Percentiles rank a stretch among this genome's conserved stretches.
Conservation (phyloP, 371 early-diverging fungal genomes). For the Coemansia sp. region DNA sequence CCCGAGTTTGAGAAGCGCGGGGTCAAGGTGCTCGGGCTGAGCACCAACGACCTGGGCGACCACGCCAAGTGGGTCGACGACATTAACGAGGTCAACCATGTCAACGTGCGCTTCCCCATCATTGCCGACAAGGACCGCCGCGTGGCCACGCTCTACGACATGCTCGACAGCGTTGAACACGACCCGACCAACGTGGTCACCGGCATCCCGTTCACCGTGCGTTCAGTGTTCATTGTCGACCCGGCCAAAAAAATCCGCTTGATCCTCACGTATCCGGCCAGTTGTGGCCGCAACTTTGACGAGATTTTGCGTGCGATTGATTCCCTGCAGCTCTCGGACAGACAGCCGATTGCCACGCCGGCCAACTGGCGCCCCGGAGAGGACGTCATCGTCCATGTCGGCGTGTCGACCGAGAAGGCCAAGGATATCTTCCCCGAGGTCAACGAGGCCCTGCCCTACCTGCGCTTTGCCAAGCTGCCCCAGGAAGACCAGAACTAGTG, state of each 20-base stretch:
- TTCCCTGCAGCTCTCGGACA: constrained; percentile 86
- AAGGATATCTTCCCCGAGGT: constrained; percentile 78
- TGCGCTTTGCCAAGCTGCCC: constrained; percentile 58
- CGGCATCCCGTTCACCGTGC: constrained; percentile 93
- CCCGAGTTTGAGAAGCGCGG: constrained; percentile 75
- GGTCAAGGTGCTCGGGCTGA: constrained; percentile 91
- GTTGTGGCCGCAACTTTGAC: constrained; percentile 90
- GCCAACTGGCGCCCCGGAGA: constrained; percentile 90
- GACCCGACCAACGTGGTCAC: constrained; percentile 84
- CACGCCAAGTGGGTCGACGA: constrained; percentile 89
- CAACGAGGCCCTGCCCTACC: constrained; percentile 80
- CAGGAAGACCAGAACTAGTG: constrained; percentile 1
- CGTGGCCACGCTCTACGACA: constrained; percentile 86
- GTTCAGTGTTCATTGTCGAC: constrained; percentile 93
- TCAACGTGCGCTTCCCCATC: constrained; percentile 83
- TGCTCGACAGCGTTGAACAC: constrained; percentile 82
- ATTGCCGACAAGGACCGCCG: constrained; percentile 87
- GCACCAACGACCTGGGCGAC: constrained; percentile 77
- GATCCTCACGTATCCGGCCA: constrained; percentile 86
- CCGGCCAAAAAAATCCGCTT: constrained; percentile 88
- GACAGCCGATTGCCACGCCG: constrained; percentile 87
- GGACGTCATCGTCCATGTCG: constrained; percentile 88
- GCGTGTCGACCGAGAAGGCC: constrained; percentile 81
- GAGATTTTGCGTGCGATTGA: constrained; percentile 93
- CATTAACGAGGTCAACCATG: constrained; percentile 82